Conservation (phyloP, 306 rosid species). For the Cucumis melo region DNA sequence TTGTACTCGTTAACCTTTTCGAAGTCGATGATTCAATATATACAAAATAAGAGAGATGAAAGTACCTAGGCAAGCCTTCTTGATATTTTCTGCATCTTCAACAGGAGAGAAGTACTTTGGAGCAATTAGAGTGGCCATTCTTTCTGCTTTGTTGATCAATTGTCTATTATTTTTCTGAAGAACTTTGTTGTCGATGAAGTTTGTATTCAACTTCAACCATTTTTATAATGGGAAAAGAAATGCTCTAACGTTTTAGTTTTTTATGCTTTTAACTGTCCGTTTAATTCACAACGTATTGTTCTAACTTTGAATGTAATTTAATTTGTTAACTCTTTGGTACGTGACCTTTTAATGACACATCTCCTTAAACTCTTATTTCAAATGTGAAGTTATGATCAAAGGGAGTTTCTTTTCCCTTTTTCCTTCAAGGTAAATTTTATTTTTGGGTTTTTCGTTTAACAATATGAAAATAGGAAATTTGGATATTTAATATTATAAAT, state of each 20-base stretch:
- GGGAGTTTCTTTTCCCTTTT: not conserved
- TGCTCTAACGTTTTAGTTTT: not conserved
- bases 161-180: not conserved
- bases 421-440: not conserved
- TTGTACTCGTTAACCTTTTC: too few species aligned
- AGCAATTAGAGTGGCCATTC: slow-evolving; percentile 25
- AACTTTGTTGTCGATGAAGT: not conserved
- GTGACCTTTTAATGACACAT: not conserved
- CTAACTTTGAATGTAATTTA: not conserved
- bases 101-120: slow-evolving; percentile 24
- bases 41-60: not conserved
- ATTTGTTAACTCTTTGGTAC: too few species aligned
- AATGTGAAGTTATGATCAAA: not conserved
- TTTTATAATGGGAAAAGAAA: not conserved
- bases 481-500: not conserved
- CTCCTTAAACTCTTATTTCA: not conserved
- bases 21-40: too few species aligned
- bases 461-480: too few species aligned
- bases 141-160: not conserved
- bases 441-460: not conserved
- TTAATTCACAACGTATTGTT: not conserved
- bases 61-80: slow-evolving; percentile 38
- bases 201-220: not conserved
- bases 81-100: slow-evolving; percentile 39
- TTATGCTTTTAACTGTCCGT: not conserved